These are phyloP conservation scores for Podospora tetraspora DNA, from an alignment of 495 filamentous ascomycete species.

Conservation along the genomic window DNA sequence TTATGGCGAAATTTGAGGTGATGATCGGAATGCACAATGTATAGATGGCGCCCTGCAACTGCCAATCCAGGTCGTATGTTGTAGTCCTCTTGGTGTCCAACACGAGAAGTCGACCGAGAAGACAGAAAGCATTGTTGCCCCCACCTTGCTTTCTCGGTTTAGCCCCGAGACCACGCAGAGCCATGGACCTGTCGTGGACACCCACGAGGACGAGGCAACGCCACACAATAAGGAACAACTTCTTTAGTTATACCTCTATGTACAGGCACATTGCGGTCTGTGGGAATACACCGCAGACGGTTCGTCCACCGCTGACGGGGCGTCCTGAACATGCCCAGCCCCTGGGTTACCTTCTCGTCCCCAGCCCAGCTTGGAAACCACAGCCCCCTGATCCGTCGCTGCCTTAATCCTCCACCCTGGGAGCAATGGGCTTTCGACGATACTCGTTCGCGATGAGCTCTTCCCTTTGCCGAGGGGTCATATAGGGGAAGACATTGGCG, in stretches of 20 bases:
- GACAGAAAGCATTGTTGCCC: not conserved
- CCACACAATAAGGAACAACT: not conserved
- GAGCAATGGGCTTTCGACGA: not conserved
- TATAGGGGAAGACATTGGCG: conserved; percentile 35
- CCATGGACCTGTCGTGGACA: not conserved
- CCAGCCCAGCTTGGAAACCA: not conserved
- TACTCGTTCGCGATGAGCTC: not conserved
- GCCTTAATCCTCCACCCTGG: not conserved
- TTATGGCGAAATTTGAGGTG: not conserved
- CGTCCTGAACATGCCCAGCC: not conserved
- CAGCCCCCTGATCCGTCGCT: not conserved
- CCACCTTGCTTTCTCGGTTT: not conserved
- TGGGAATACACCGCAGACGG: not conserved
- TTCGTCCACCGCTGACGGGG: not conserved
- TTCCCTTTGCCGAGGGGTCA: conserved; percentile 14
- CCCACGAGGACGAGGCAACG: not conserved
- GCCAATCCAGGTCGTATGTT: not conserved
- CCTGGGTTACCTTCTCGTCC: not conserved
- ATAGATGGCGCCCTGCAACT: too few relatives aligned
- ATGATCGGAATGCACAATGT: not conserved
- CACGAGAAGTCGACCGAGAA: not conserved
- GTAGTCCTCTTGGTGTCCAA: not conserved
- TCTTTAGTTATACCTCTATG: not conserved
- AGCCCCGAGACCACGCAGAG: not conserved
- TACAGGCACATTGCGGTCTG: not conserved